Base-by-base conservation (phyloP, 2,329 filamentous ascomycete genomes). In the Trichoderma gracile region DNA sequence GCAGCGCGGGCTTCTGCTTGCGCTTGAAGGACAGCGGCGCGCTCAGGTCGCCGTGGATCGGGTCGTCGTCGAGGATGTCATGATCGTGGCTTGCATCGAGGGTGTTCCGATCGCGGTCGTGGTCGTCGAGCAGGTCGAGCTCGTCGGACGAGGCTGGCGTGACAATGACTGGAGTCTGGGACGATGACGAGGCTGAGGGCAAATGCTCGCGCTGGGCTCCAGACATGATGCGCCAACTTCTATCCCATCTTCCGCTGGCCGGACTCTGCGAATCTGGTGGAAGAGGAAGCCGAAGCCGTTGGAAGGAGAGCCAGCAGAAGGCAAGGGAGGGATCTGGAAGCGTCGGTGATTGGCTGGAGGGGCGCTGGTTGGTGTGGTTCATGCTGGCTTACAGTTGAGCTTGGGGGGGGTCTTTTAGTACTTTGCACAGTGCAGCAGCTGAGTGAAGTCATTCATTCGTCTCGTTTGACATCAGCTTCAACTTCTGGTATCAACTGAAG, bases 11-110 rank as follows among this genome's bases (percentile, higher is more conserved):
- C 66, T 82, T 89, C 69, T 86, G 83, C 68, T 86, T 89, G 72
- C 89, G 87, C 79, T 91, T 92, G 78, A 92, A 92, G 40, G 89
- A 89, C 60, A 90, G 77, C 30, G 82, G 79, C 54, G 84, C 80
- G 62, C 78, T 76, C 40, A 84, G 72, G 49, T 80, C 78, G 57
- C 79, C 76, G 62, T 80, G 78, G 65, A 88, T 76, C 21, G 86
- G 85, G 72, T 89, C 86, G 54, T 85, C 80, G 49, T 78, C 79
- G 60, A 89, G 78, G 42, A 86, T 68, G 58, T 75, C 73, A 59
- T 70, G 71, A 46, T 71, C 67, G 64, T 50, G 63, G 30, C 30
- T 33, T 9, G 30, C 30, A 33, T 33, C 30, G 27, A 9, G 5
- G 8, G 10, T 3, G 67, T 53, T 14, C 8, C 8, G 60, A 67